Conservation (phyloP, 1,139 yeast species). For the Nadsonia commutata region DNA sequence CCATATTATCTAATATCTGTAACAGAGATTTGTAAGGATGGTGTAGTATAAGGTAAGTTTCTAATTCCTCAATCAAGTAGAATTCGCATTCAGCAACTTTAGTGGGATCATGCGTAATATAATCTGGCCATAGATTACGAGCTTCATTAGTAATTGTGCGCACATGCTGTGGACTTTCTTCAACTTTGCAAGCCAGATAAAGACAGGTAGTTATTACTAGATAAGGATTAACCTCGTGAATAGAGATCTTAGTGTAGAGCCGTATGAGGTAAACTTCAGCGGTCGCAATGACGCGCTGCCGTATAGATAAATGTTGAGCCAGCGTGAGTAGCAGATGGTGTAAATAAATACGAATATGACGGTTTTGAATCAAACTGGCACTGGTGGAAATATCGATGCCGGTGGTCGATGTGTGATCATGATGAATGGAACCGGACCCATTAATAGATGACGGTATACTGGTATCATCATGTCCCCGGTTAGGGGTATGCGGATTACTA, state of each 20-base stretch:
- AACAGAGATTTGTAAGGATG: slow-evolving; percentile 76
- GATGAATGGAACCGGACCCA: neutral
- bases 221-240: slow-evolving; percentile 72
- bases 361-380: neutral
- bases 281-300: slow-evolving; percentile 78
- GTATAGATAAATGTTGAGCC: slow-evolving; percentile 59
- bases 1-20: slow-evolving; percentile 38
- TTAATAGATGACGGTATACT: neutral
- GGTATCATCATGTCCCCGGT: neutral
- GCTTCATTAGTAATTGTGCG: slow-evolving; percentile 75
- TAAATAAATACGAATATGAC: slow-evolving; percentile 46
- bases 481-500: neutral
- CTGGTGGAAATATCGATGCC: neutral
- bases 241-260: slow-evolving; percentile 55
- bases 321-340: slow-evolving; percentile 57
- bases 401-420: neutral
- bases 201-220: slow-evolving; percentile 71
- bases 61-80: slow-evolving; percentile 79
- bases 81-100: slow-evolving; percentile 95
- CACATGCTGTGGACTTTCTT: slow-evolving; percentile 91
- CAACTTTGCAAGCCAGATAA: slow-evolving; percentile 84
- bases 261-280: slow-evolving; percentile 75
- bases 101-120: slow-evolving; percentile 80
- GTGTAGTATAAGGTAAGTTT: slow-evolving; percentile 63
- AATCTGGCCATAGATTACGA: slow-evolving; percentile 86